Evolutionary conservation across 164 flowering plant species (phyloP).

Genomic region (Malania oleifera): DNA sequence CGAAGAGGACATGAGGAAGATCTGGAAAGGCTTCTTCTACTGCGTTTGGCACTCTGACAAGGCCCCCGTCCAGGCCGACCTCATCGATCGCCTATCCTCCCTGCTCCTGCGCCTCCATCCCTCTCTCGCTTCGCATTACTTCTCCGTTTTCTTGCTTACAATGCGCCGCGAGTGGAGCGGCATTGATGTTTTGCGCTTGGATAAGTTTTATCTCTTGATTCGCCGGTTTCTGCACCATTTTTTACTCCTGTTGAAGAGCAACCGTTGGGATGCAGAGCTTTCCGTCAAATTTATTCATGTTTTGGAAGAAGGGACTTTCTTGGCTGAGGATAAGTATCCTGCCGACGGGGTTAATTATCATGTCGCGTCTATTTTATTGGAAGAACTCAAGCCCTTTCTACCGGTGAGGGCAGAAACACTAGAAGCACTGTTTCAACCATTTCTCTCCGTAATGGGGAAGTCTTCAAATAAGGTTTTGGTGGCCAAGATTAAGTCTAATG

Average conservation of each 20-base stretch:
- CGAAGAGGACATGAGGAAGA: constrained; percentile 57
- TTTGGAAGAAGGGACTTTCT: constrained; percentile 41
- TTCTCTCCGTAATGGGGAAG: constrained; percentile 34
- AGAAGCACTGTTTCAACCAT: constrained; percentile 40
- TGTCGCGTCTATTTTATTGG: constrained; percentile 54
- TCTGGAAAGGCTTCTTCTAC: constrained; percentile 94
- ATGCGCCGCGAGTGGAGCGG: constrained; percentile 94
- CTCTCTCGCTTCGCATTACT: constrained; percentile 44
- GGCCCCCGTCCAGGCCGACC: constrained; percentile 43
- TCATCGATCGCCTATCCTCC: constrained; percentile 50
- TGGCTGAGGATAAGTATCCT: constrained; percentile 37
- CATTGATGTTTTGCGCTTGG: constrained; percentile 70
- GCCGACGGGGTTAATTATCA: constrained; percentile 84
- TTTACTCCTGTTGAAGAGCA: constrained; percentile 42
- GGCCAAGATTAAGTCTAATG: constrained; percentile 41
- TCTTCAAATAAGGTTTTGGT: constrained; percentile 52
- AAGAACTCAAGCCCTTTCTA: constrained; percentile 55
- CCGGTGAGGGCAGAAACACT: constrained; percentile 37
- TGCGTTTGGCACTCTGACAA: constrained; percentile 77
- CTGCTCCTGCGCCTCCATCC: constrained; percentile 30
- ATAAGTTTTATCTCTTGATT: constrained; percentile 76
- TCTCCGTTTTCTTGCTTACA: constrained; percentile 57
- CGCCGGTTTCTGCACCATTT: constrained; percentile 45
- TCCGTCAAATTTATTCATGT: constrained; percentile 25
- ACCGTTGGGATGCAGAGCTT: constrained; percentile 56